Conservation (phyloP, 495 filamentous ascomycete genomes). For the Poronia punctata region DNA sequence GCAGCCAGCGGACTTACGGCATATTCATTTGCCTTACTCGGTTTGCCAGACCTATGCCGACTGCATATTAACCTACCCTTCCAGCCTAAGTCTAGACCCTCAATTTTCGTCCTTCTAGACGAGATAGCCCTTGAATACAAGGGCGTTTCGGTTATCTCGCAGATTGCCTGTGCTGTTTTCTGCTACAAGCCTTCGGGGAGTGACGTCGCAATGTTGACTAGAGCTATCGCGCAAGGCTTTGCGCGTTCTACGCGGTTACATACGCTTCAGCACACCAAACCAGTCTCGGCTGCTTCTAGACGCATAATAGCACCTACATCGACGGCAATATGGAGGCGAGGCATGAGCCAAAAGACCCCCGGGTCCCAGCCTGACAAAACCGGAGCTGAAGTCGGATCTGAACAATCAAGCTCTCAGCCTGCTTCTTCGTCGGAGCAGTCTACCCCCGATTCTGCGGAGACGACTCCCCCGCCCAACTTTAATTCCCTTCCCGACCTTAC, state of each 20-base stretch:
- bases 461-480: slow-evolving; percentile 24
- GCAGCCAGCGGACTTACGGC: no score
- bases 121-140: not conserved
- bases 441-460: slow-evolving; percentile 10
- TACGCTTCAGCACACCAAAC: slow-evolving; percentile 19
- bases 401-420: slow-evolving; percentile 12
- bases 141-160: no score
- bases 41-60: no score
- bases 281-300: slow-evolving; percentile 13
- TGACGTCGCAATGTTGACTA: slow-evolving; percentile 32
- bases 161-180: not conserved
- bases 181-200: slow-evolving; percentile 4
- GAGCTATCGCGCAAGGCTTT: slow-evolving; percentile 34
- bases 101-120: no score
- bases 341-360: slow-evolving; percentile 31
- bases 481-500: slow-evolving; percentile 78
- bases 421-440: slow-evolving; percentile 14
- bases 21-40: no score
- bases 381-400: slow-evolving; percentile 3
- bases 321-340: slow-evolving; percentile 28
- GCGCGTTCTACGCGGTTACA: slow-evolving; percentile 28
- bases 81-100: no score
- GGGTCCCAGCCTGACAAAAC: slow-evolving; percentile 3
- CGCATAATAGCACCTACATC: slow-evolving; percentile 11
- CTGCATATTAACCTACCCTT: no score